Evolutionary conservation across 2,329 filamentous ascomycete species (phyloP).

Genomic region (Hymenoscyphus salicellus): DNA sequence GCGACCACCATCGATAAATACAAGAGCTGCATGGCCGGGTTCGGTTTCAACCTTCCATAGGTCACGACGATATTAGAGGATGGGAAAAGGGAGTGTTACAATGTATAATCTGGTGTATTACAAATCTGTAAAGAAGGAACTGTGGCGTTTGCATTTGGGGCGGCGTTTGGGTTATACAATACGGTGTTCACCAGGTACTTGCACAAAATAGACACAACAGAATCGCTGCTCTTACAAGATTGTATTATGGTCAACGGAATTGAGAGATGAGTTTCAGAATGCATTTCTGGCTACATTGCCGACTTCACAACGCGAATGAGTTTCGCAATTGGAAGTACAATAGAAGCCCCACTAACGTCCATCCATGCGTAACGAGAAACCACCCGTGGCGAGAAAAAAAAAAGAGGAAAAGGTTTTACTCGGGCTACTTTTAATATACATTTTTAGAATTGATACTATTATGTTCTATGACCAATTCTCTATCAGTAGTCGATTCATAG

Average conservation of each 20-base stretch:
- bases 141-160: constrained; percentile 27
- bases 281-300: not conserved
- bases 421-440: too few relatives aligned
- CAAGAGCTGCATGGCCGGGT: constrained; percentile 86
- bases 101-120: constrained; percentile 17
- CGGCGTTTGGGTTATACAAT: constrained; percentile 25
- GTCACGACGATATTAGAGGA: constrained; percentile 7
- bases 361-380: too few relatives aligned
- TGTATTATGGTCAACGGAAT: not conserved
- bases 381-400: too few relatives aligned
- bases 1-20: constrained; percentile 79
- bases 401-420: too few relatives aligned
- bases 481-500: too few relatives aligned
- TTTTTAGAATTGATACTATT: too few relatives aligned
- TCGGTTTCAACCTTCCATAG: constrained; percentile 67
- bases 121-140: not conserved
- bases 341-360: too few relatives aligned
- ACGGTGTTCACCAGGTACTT: constrained; percentile 8
- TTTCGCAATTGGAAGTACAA: not conserved
- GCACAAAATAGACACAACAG: constrained; percentile 12
- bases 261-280: not conserved
- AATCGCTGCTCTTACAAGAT: constrained; percentile 26
- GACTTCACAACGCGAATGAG: not conserved
- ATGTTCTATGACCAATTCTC: too few relatives aligned
- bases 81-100: not conserved